Percentiles rank a stretch among this genome's conserved stretches.
Evolutionary conservation across 2,329 filamentous ascomycete genomes (phyloP).

Genomic region (Fusarium duplospermum): DNA sequence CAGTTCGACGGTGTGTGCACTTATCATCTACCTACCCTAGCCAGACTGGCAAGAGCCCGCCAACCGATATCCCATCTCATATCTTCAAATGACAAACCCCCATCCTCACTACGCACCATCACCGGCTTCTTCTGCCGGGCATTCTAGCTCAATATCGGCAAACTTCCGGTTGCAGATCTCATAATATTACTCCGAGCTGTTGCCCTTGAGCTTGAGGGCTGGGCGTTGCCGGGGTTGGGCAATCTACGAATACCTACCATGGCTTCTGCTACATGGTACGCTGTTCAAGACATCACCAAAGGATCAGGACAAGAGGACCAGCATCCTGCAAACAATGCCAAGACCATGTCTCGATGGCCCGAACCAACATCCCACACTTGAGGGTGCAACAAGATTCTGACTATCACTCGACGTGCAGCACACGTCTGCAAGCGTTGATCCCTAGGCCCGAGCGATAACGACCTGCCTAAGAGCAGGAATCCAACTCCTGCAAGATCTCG

Average conservation of each 20-base stretch:
- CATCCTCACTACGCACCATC: background rate
- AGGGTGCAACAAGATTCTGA: constrained; percentile 15
- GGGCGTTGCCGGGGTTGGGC: background rate
- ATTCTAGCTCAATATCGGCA: background rate
- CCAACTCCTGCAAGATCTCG: constrained; percentile 8
- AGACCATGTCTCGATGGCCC: background rate
- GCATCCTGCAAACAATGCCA: background rate
- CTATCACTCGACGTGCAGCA: constrained; percentile 6
- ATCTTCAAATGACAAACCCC: background rate
- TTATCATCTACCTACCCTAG: background rate
- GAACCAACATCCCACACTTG: constrained; percentile 13
- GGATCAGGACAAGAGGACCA: background rate
- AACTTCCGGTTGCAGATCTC: background rate
- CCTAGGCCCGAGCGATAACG: constrained; percentile 8
- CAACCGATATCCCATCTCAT: background rate
- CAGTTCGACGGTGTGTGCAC: background rate
- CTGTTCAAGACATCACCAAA: background rate
- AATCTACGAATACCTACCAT: background rate
- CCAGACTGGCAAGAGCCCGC: background rate
- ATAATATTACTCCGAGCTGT: background rate
- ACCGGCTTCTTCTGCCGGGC: background rate
- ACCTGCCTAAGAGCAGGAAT: background rate
- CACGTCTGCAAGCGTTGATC: constrained; percentile 10
- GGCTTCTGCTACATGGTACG: background rate
- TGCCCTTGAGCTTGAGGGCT: background rate